Percentiles rank a stretch among this genome's conserved stretches.
Evolutionary conservation across 805 yeast genomes (phyloP).

Genomic region (Candida cerambycidarum): DNA sequence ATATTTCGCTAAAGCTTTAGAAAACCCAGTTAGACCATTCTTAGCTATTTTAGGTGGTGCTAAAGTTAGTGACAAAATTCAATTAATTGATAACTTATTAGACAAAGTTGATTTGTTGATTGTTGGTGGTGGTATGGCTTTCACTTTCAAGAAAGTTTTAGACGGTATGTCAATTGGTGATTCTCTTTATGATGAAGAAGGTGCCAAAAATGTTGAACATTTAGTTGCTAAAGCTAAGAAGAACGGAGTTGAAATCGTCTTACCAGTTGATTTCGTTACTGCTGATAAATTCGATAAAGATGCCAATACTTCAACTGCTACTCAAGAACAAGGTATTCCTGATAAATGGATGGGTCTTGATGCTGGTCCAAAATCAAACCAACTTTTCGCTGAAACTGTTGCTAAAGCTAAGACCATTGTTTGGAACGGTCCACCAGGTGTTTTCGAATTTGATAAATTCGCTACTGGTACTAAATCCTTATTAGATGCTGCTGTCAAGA

Average conservation of each 20-base stretch:
- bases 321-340: slow-evolving; percentile 90
- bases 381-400: slow-evolving; percentile 78
- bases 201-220: slow-evolving; percentile 91
- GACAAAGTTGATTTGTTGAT: slow-evolving; percentile 94
- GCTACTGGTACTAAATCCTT: slow-evolving; percentile 89
- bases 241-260: slow-evolving; percentile 88
- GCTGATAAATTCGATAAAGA: slow-evolving; percentile 93
- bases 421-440: slow-evolving; percentile 99
- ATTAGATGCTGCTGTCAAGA: slow-evolving; percentile 83
- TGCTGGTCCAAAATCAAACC: slow-evolving; percentile 86
- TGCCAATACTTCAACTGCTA: slow-evolving; percentile 81
- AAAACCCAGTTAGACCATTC: slow-evolving; percentile 97
- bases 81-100: slow-evolving; percentile 92
- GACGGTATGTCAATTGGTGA: slow-evolving; percentile 85
- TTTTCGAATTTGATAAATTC: slow-evolving; percentile 93
- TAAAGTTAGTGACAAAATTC: slow-evolving; percentile 98
- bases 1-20: slow-evolving; percentile 97
- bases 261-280: slow-evolving; percentile 95
- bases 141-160: slow-evolving; percentile 95
- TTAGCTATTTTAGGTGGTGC: slow-evolving; percentile 99
- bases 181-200: slow-evolving; percentile 90
- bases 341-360: slow-evolving; percentile 95
- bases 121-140: slow-evolving; percentile 99
- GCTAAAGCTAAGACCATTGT: slow-evolving; percentile 95
- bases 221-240: slow-evolving; percentile 95